Evolutionary conservation across 352 stramenopile genomes (phyloP), one percentile per base, ranked within the genome.

Genomic region (Phytophthora hibernalis): DNA sequence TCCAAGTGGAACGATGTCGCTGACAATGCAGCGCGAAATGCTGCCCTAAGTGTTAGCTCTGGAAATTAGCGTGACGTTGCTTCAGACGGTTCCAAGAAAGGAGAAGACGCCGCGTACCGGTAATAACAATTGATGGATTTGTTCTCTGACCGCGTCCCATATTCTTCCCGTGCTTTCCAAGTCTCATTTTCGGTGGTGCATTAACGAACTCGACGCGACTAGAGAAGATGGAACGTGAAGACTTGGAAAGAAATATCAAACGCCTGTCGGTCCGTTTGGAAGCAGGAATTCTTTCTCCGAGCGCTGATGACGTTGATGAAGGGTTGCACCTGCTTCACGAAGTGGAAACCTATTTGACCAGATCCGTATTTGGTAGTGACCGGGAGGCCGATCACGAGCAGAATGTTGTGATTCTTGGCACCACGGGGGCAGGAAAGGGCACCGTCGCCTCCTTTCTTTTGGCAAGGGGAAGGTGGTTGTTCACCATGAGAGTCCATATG

Each of bases 1-100:
- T 92, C 82, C 11, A 87, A 82, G 55, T 92, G 84, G 82, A 92
- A 92, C 55, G 78, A 89, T n/a, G 77, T 86, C 16, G 84, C 76
- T 5, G 84, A 91, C 44, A 64, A 85, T 35, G 67, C 76, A 15
- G 84, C 84, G 9, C 69, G 77, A 3, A 54, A 65, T 60, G 77
- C 73, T 31, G 75, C 75, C 0, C 24, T 65, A 7, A 56, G 59
- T 21, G 64, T 40, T 16, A 7, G 33, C 15, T 2, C 33, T 40
- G 5, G 12, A 1, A n/a, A 4, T 40, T 40, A 33, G 8, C 28
- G n/a, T n/a, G n/a, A n/a, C n/a, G n/a, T 31, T 5, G 33, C 10
- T 38, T 38, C 33, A 6, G 15, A n/a, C 35, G 16, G 18, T 42
- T 8, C 35, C 35, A 42, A 42, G 35, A 42, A 42, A 42, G 13